Base-by-base conservation (phyloP, 345 rosid genomes). In the Citrus inodora region DNA sequence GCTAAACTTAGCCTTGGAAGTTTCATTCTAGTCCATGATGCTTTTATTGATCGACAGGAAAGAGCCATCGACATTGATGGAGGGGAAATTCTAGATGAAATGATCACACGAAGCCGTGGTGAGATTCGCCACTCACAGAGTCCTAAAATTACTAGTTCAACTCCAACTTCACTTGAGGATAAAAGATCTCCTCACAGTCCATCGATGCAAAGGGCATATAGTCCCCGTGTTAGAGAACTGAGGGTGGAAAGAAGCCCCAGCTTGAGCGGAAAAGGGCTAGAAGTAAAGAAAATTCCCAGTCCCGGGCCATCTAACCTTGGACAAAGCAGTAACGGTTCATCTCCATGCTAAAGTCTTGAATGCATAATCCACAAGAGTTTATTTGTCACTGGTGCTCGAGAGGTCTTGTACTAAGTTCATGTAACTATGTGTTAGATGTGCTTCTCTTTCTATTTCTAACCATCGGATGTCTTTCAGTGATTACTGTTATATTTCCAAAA, bases 101-200 rank as follows among this genome's bases (percentile, higher is more conserved):
- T 90, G 24, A 83, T 92, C 70, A 92, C 92, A 71, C 82, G 96
- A 87, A 88, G 92, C 83, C 89, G 96, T 9, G 93, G 93, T 40
- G 96, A 92, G 88, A 73, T 90, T 70, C 92, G 92, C 40, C 83
- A 21, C 48, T 30, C 79, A n/a, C 89, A 80, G 19, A 90, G 92
- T 76, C 91, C 91, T 35, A 92, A 87, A 83, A 67, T 84, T 63
- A 86, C 91, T 25, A 89, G 93, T 72, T 82, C 90, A 22, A 79
- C 86, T 27, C 84, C 88, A 14, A 46, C 78, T 79, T 80, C 91
- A 21, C 61, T 58, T 0, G 83, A 81, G n/a, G 87, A 82, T 69
- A 80, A 80, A 56, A 87, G 84, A 79, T 61, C 87, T 25, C 67
- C 82, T 67, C 74, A 55, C 68, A 88, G 90, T 82, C 92, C 92